Conservation (phyloP, 2,329 filamentous ascomycete species). For the Hypoxylon sp. region DNA sequence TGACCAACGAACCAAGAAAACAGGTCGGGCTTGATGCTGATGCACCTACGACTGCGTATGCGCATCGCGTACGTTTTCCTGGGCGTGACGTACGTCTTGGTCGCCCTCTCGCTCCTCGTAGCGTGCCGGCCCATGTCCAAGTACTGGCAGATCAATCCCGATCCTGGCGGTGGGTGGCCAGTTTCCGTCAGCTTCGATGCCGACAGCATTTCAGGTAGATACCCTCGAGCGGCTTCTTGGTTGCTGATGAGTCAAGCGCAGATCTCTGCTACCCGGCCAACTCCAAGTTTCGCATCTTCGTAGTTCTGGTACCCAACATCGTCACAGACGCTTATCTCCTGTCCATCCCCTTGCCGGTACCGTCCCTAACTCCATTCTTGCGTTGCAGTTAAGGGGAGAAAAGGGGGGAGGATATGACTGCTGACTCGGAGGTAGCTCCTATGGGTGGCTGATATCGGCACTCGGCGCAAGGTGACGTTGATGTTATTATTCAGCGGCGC, state of each 20-base stretch:
- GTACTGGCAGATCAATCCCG: conserved; percentile 59
- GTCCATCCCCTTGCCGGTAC: conserved; percentile 55
- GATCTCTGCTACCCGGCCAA: conserved; percentile 53
- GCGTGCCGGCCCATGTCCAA: conserved; percentile 54
- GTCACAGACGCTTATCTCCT: conserved; percentile 56
- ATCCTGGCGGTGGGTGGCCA: conserved; percentile 54
- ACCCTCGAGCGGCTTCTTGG: no score
- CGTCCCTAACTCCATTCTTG: not conserved
- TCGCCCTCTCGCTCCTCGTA: conserved; percentile 53
- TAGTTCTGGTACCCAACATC: conserved; percentile 53
- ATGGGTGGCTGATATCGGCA: conserved; percentile 53
- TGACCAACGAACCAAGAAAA: not conserved
- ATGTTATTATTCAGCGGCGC: conserved; percentile 58
- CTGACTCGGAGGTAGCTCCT: conserved; percentile 47
- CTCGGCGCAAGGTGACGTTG: conserved; percentile 51
- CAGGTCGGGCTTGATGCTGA: conserved; percentile 49
- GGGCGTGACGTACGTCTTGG: conserved; percentile 52
- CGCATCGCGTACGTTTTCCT: conserved; percentile 53
- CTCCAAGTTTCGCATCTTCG: conserved; percentile 53
- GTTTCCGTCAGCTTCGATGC: no score
- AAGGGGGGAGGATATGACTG: no score
- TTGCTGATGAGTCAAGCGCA: conserved; percentile 27
- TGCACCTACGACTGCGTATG: conserved; percentile 49
- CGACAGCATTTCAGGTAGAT: no score
- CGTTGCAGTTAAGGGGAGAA: not conserved